phyloP scores from a whole-genome alignment of 2,329 filamentous ascomycete genomes.

The Cadophora gregata region DNA sequence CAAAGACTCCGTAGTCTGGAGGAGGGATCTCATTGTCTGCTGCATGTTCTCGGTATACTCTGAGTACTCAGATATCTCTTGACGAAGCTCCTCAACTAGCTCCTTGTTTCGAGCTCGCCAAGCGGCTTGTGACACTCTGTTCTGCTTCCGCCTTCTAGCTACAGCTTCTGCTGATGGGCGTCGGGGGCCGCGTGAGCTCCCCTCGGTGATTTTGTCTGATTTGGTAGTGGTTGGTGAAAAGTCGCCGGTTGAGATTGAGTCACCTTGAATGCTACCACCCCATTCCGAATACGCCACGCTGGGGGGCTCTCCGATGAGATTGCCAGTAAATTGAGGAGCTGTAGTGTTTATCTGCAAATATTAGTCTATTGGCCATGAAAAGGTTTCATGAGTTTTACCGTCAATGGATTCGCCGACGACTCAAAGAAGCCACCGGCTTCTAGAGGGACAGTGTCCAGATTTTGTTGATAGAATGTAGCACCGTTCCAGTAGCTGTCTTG shows the following conservation, averaged over 20 bases:
- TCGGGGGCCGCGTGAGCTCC: slow-evolving; percentile 14
- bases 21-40: slow-evolving; percentile 21
- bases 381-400: not conserved
- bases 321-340: slow-evolving; percentile 3
- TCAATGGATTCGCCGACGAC: not conserved
- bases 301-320: slow-evolving; percentile 1
- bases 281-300: slow-evolving; percentile 13
- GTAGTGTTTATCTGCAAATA: slow-evolving; percentile 10
- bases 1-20: slow-evolving; percentile 22
- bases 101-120: slow-evolving; percentile 26
- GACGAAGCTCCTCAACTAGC: slow-evolving; percentile 24
- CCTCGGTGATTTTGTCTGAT: not conserved
- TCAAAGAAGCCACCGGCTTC: slow-evolving; percentile 15
- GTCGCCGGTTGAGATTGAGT: not conserved
- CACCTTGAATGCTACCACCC: slow-evolving; percentile 14
- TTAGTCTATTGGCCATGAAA: not conserved
- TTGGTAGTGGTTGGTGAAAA: slow-evolving; percentile 4
- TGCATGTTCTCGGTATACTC: slow-evolving; percentile 25
- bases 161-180: slow-evolving; percentile 24
- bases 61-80: slow-evolving; percentile 24
- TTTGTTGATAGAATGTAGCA: slow-evolving; percentile 16
- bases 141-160: slow-evolving; percentile 24
- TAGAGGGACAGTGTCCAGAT: slow-evolving; percentile 3
- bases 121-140: slow-evolving; percentile 23
- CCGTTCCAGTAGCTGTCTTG: slow-evolving; percentile 22